phyloP scores from a whole-genome alignment of 306 rosid genomes.

The Malus sieversii region DNA sequence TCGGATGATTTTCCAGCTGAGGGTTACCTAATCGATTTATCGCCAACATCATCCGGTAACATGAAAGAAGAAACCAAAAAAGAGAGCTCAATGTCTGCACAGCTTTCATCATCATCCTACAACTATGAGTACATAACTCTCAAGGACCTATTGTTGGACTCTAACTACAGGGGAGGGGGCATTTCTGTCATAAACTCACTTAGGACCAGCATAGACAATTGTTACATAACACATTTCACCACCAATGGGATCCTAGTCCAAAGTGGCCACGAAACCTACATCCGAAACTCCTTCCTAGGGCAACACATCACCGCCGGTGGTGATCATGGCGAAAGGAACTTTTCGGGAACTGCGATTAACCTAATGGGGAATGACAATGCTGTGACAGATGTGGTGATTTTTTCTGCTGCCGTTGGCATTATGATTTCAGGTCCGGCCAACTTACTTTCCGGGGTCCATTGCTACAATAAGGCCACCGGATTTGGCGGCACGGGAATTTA shows the following conservation, averaged over 20 bases:
- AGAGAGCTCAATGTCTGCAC: slow-evolving; percentile 11
- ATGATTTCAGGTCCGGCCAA: slow-evolving; percentile 74
- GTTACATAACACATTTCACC: slow-evolving; percentile 80
- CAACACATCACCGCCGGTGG: slow-evolving; percentile 87
- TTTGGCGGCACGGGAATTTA: slow-evolving; percentile 87
- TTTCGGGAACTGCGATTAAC: slow-evolving; percentile 70
- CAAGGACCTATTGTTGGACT: slow-evolving; percentile 63
- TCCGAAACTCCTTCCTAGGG: slow-evolving; percentile 74
- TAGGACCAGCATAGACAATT: slow-evolving; percentile 70
- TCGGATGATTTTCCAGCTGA: slow-evolving; percentile 51
- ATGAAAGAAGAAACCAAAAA: background rate
- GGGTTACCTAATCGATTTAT: slow-evolving; percentile 62
- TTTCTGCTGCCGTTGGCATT: slow-evolving; percentile 64
- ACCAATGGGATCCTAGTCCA: slow-evolving; percentile 61
- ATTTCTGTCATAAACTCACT: slow-evolving; percentile 71
- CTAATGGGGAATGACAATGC: slow-evolving; percentile 73
- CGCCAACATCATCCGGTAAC: slow-evolving; percentile 29
- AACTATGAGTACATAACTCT: slow-evolving; percentile 70
- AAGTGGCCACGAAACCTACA: slow-evolving; percentile 84
- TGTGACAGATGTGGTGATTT: slow-evolving; percentile 75
- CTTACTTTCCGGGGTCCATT: slow-evolving; percentile 63
- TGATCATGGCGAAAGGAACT: slow-evolving; percentile 44
- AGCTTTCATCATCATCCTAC: slow-evolving; percentile 44
- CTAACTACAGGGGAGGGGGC: slow-evolving; percentile 81
- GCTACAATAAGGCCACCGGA: slow-evolving; percentile 87